These are phyloP conservation scores for Kockiozyma suomiensis DNA, from an alignment of 805 yeast genomes.

Conservation along the genomic window DNA sequence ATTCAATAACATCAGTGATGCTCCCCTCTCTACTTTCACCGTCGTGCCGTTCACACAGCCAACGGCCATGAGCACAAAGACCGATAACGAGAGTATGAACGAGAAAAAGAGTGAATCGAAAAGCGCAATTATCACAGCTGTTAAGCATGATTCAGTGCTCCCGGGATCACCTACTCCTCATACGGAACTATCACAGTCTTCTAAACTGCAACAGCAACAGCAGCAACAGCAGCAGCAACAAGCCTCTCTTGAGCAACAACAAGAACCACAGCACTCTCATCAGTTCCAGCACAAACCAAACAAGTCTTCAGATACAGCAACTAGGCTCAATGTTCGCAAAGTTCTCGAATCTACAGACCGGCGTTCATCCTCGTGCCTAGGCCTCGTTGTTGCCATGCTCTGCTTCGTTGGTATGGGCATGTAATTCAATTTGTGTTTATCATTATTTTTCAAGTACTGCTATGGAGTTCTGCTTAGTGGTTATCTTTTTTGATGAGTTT, in stretches of 20 bases:
- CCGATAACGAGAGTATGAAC: too few relatives aligned
- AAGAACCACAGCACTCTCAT: not conserved
- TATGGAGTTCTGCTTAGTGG: not conserved
- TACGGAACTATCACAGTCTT: too few relatives aligned
- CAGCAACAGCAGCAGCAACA: not conserved
- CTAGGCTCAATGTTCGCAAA: slow-evolving; percentile 25
- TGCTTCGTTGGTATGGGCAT: slow-evolving; percentile 32
- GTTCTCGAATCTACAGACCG: slow-evolving; percentile 7
- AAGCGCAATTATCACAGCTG: too few relatives aligned
- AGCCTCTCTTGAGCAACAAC: too few relatives aligned
- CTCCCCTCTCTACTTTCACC: slow-evolving; percentile 1
- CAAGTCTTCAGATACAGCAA: slow-evolving; percentile 22
- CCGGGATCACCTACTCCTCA: too few relatives aligned
- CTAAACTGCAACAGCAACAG: not conserved
- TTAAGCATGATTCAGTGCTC: too few relatives aligned
- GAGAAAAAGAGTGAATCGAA: not conserved
- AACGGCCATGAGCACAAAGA: too few relatives aligned
- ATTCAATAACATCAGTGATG: slow-evolving; percentile 16
- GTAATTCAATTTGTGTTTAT: slow-evolving; percentile 5
- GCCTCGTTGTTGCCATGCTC: slow-evolving; percentile 29
- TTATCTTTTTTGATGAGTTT: not conserved
- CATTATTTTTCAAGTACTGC: not conserved
- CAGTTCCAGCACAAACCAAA: not conserved
- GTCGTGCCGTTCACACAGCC: not conserved
- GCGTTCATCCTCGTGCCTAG: slow-evolving; percentile 25